These are phyloP conservation scores for Cephaloascus fragrans DNA, from an alignment of 805 yeast genomes.

Conservation along the genomic window DNA sequence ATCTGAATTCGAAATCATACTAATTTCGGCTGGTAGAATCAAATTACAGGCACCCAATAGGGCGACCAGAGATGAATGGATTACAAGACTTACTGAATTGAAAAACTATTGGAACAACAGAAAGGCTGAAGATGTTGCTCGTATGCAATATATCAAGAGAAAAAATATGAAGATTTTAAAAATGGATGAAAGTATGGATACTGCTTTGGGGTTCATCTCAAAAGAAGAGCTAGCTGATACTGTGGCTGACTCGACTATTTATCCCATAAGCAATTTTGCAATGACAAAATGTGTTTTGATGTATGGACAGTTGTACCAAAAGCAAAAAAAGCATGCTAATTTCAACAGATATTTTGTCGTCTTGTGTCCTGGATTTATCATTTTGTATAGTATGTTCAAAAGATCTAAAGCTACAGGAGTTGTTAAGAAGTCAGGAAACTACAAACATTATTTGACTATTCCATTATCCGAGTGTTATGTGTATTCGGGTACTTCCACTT, in stretches of 20 bases:
- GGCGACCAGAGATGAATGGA: constrained; percentile 55
- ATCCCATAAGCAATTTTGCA: constrained; percentile 48
- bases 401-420: constrained; percentile 37
- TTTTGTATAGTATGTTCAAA: constrained; percentile 42
- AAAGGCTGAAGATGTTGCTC: constrained; percentile 25
- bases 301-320: constrained; percentile 62
- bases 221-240: constrained; percentile 46
- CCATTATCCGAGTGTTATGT: constrained; percentile 63
- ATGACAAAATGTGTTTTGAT: constrained; percentile 49
- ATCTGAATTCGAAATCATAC: constrained; percentile 42
- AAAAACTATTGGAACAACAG: constrained; percentile 51
- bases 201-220: constrained; percentile 32
- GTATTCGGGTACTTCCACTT: constrained; percentile 60
- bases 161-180: constrained; percentile 36
- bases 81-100: constrained; percentile 33
- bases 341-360: constrained; percentile 56
- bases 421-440: constrained; percentile 36
- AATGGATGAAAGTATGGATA: constrained; percentile 48
- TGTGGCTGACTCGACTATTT: constrained; percentile 39
- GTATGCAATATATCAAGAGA: constrained; percentile 24
- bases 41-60: constrained; percentile 48
- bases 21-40: constrained; percentile 34
- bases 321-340: constrained; percentile 56
- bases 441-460: constrained; percentile 44
- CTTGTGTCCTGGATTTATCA: constrained; percentile 60